Conservation (phyloP, 176 grass and related monocot species). For the Triticum dicoccoides region DNA sequence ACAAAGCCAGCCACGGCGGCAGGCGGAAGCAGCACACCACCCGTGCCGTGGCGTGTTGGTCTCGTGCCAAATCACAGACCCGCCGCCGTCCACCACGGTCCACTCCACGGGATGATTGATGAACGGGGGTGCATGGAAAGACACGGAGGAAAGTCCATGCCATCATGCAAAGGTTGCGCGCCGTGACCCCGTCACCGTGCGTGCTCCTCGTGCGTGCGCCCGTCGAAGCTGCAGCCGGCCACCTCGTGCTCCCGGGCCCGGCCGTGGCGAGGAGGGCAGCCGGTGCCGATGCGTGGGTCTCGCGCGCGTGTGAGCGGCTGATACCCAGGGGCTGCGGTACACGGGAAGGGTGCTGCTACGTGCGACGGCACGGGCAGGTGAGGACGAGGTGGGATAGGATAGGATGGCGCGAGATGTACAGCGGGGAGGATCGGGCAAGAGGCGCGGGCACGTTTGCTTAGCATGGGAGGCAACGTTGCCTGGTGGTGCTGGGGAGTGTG, state of each 20-base stretch:
- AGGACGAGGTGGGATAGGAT: not conserved
- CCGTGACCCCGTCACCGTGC: not conserved
- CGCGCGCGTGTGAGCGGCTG: not conserved
- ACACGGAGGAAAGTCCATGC: not conserved
- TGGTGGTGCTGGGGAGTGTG: not conserved
- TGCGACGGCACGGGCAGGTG: not conserved
- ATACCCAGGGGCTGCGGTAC: not conserved
- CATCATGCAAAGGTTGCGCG: not conserved
- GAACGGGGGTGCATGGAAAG: not conserved
- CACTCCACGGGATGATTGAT: not conserved
- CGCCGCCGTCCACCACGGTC: not conserved
- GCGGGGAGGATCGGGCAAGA: not conserved
- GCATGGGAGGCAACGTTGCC: conserved; percentile 39
- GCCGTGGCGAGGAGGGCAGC: not conserved
- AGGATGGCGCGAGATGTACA: not conserved
- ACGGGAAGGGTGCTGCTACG: not conserved
- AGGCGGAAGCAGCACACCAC: not conserved
- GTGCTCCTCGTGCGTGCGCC: not conserved
- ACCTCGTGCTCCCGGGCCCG: not conserved
- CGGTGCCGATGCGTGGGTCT: not conserved
- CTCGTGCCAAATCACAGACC: not conserved
- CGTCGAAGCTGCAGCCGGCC: too few species aligned
- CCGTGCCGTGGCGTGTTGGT: not conserved
- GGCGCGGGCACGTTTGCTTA: conserved; percentile 41
- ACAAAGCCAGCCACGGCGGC: not conserved